phyloP scores from a whole-genome alignment of 148 eudicot genomes.

The Amaranthus palmeri region DNA sequence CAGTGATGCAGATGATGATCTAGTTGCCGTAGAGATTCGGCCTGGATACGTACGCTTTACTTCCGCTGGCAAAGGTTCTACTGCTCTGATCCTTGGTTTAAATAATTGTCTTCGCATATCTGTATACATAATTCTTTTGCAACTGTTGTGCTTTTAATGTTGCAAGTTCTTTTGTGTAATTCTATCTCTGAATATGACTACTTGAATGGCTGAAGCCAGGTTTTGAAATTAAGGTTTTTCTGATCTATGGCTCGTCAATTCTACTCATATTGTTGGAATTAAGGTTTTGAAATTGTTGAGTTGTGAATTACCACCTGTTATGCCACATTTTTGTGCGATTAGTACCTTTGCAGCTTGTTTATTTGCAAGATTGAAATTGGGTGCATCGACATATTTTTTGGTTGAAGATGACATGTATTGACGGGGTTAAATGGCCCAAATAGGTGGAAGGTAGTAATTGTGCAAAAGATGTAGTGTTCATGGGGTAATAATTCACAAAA shows the following conservation, averaged over 20 bases:
- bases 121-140: neutral
- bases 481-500: too few species aligned
- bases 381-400: too few species aligned
- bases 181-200: neutral
- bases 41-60: slow-evolving; percentile 93
- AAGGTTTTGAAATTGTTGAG: too few species aligned
- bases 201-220: neutral
- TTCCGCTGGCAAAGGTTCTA: slow-evolving; percentile 54
- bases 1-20: slow-evolving; percentile 43
- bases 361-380: too few species aligned
- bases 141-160: neutral
- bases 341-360: too few species aligned
- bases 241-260: neutral
- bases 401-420: too few species aligned
- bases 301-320: too few species aligned
- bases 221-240: neutral
- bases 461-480: too few species aligned
- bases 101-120: neutral
- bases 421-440: too few species aligned
- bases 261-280: too few species aligned
- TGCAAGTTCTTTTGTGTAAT: neutral
- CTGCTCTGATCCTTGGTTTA: slow-evolving; percentile 8
- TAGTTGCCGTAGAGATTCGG: slow-evolving; percentile 65
- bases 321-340: too few species aligned
- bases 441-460: too few species aligned